A percentile compares a stretch with the other conserved stretches of the same genome.
These are phyloP conservation scores for Neoarthrinium moseri DNA, from an alignment of 2,329 filamentous ascomycete species.

Conservation along the genomic window DNA sequence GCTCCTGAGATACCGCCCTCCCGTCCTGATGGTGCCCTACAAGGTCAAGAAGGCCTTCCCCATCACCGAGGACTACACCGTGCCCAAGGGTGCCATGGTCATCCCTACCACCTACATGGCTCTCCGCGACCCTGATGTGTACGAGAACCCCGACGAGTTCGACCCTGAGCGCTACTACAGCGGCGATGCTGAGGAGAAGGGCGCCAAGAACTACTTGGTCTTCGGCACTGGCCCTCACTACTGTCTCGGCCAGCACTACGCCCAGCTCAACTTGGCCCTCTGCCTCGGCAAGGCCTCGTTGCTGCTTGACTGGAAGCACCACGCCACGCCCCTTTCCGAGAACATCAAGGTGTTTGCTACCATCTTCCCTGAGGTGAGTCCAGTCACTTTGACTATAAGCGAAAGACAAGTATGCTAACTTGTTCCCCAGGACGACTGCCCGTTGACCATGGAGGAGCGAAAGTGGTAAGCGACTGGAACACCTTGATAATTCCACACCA, in stretches of 20 bases:
- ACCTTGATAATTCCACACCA: background rate
- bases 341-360: constrained; percentile 98
- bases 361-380: constrained; percentile 88
- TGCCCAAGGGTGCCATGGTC: constrained; percentile 92
- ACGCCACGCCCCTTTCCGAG: constrained; percentile 79
- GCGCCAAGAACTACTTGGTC: constrained; percentile 91
- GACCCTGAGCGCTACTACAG: constrained; percentile 90
- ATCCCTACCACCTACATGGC: constrained; percentile 89
- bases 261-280: constrained; percentile 81
- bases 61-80: constrained; percentile 83
- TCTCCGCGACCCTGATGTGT: constrained; percentile 89
- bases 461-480: constrained; percentile 37
- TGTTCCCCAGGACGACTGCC: constrained; percentile 70
- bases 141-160: constrained; percentile 83
- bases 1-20: constrained; percentile 88
- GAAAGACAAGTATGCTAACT: constrained; percentile 23
- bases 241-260: constrained; percentile 92
- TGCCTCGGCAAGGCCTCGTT: constrained; percentile 90
- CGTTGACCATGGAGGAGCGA: constrained; percentile 66
- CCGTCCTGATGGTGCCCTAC: constrained; percentile 97
- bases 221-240: constrained; percentile 97
- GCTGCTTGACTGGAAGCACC: constrained; percentile 85
- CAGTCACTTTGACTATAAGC: constrained; percentile 2
- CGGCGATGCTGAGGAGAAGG: constrained; percentile 82
- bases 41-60: constrained; percentile 93